phyloP scores from a whole-genome alignment of 805 yeast genomes.

The Myxozyma monticola region DNA sequence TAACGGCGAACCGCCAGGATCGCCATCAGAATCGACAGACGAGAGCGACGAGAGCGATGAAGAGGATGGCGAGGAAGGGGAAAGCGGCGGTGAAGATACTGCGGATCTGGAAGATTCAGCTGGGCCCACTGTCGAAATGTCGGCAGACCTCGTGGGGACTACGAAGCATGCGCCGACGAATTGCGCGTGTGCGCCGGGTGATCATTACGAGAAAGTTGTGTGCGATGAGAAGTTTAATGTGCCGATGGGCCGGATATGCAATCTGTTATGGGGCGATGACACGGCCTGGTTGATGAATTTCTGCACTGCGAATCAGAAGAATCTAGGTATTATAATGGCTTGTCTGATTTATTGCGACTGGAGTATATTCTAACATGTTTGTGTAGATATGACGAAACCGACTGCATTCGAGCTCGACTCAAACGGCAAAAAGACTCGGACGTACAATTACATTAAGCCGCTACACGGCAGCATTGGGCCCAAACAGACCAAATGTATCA shows the following conservation, averaged over 20 bases:
- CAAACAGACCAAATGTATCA: constrained; percentile 77
- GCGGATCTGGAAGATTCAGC: constrained; percentile 24
- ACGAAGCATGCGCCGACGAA: constrained; percentile 59
- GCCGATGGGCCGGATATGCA: constrained; percentile 75
- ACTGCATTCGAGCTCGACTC: constrained; percentile 18
- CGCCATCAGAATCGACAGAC: constrained; percentile 10
- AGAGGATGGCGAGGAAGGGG: constrained; percentile 30
- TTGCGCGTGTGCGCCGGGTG: constrained; percentile 41
- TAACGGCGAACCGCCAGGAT: constrained; percentile 25
- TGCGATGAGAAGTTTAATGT: constrained; percentile 50
- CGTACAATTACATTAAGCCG: constrained; percentile 62
- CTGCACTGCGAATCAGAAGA: constrained; percentile 40
- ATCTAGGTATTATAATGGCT: constrained; percentile 33
- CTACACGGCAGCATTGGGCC: constrained; percentile 87
- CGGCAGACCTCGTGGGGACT: constrained; percentile 52
- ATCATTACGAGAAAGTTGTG: constrained; percentile 35
- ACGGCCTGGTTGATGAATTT: constrained; percentile 48
- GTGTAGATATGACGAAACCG: constrained; percentile 12
- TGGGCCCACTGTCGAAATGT: constrained; percentile 37
- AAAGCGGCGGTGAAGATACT: constrained; percentile 10
- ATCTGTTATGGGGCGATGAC: constrained; percentile 67
- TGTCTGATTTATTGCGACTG: constrained; percentile 14
- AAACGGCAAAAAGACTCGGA: constrained; percentile 36
- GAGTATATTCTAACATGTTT: background rate
- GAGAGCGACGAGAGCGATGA: constrained; percentile 44